Conservation (phyloP, 257 asterid species). For the Craterostigma plantagineum region DNA sequence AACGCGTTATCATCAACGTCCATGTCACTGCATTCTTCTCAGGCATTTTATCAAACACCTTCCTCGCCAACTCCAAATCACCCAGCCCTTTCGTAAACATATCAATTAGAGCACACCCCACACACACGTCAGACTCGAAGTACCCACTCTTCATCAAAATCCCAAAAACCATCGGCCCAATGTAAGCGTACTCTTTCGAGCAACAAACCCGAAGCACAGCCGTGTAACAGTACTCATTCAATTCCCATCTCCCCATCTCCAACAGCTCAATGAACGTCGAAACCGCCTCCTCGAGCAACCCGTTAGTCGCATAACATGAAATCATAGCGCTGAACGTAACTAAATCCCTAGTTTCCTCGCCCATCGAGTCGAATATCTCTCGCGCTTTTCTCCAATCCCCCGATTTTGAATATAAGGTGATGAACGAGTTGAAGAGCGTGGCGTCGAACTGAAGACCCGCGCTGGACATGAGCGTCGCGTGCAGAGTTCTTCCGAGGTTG, state of each 20-base stretch:
- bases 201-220: conserved; percentile 64
- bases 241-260: conserved; percentile 35
- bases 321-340: conserved; percentile 94
- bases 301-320: conserved; percentile 49
- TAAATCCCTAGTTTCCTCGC: conserved; percentile 29
- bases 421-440: conserved; percentile 59
- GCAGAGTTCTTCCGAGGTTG: conserved; percentile 32
- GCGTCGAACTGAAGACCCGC: conserved; percentile 40
- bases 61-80: conserved; percentile 41
- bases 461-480: conserved; percentile 25
- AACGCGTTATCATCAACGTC: conserved; percentile 80
- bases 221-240: conserved; percentile 71
- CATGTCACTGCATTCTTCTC: conserved; percentile 58
- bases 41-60: conserved; percentile 69
- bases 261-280: conserved; percentile 44
- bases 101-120: conserved; percentile 79
- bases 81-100: conserved; percentile 47
- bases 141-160: conserved; percentile 53
- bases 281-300: conserved; percentile 32
- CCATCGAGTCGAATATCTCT: conserved; percentile 43
- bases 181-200: conserved; percentile 18
- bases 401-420: conserved; percentile 58
- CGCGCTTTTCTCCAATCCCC: conserved; percentile 52
- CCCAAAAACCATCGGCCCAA: conserved; percentile 56
- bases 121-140: conserved; percentile 65